Conservation (phyloP, 2,329 filamentous ascomycete genomes). For the Penicillium sp. region DNA sequence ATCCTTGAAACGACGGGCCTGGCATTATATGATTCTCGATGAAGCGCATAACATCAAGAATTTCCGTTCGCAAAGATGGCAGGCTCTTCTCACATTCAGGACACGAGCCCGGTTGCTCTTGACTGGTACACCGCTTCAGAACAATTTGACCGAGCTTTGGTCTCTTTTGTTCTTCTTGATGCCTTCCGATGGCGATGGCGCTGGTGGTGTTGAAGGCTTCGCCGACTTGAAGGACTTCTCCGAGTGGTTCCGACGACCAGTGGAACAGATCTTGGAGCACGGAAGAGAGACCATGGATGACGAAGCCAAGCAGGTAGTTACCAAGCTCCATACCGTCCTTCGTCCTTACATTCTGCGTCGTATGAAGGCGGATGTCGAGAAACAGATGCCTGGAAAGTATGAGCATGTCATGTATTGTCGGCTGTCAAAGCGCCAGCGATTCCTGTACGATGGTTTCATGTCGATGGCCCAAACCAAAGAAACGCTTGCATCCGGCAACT, state of each 20-base stretch:
- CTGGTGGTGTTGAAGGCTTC: conserved; percentile 83
- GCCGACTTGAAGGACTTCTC: conserved; percentile 95
- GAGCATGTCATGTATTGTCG: conserved; percentile 96
- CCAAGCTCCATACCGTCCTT: conserved; percentile 89
- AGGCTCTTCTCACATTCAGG: conserved; percentile 89
- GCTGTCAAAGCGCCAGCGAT: conserved; percentile 89
- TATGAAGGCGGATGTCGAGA: conserved; percentile 94
- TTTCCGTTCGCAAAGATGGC: conserved; percentile 96
- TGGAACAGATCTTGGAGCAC: conserved; percentile 93
- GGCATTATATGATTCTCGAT: conserved; percentile 98
- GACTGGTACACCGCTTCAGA: conserved; percentile 93
- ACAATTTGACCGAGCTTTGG: conserved; percentile 96
- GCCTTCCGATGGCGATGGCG: conserved; percentile 73
- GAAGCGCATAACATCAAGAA: conserved; percentile 99
- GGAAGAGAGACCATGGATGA: conserved; percentile 92
- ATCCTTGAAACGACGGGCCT: conserved; percentile 85
- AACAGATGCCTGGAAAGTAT: conserved; percentile 98
- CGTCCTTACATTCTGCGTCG: conserved; percentile 88
- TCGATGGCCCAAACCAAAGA: conserved; percentile 84
- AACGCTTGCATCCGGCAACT: conserved; percentile 88
- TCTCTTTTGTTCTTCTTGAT: conserved; percentile 95
- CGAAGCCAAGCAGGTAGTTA: conserved; percentile 86
- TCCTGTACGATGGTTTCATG: conserved; percentile 95
- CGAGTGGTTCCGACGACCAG: conserved; percentile 91
- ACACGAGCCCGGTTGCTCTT: conserved; percentile 83